A percentile compares a stretch with the other conserved stretches of the same genome.
These are phyloP conservation scores for Lenwebbia sp. DNA, from an alignment of 345 rosid genomes.

Conservation along the genomic window DNA sequence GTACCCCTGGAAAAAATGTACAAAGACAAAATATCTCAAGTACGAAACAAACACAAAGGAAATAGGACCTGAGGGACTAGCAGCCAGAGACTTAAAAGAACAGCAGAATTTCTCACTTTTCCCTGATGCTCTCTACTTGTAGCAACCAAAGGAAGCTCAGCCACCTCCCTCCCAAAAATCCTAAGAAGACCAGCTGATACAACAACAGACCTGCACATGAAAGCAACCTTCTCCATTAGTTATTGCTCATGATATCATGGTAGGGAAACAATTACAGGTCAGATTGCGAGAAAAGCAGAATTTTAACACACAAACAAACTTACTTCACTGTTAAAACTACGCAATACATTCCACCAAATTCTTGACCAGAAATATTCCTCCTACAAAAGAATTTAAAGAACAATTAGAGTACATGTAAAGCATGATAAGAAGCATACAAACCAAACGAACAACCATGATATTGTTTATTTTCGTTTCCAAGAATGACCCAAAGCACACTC, in stretches of 20 bases:
- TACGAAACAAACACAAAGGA: background rate
- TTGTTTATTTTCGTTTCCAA: background rate
- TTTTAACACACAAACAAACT: background rate
- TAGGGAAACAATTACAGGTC: background rate
- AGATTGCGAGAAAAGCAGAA: background rate
- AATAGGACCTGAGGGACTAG: background rate
- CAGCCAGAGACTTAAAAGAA: background rate
- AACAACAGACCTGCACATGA: constrained; percentile 51
- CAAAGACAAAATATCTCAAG: background rate
- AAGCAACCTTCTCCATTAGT: background rate
- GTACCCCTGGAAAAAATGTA: constrained; percentile 48
- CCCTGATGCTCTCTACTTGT: constrained; percentile 87
- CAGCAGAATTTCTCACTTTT: constrained; percentile 32
- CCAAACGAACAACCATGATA: background rate
- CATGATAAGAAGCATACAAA: background rate
- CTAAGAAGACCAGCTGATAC: constrained; percentile 96
- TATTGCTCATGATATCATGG: background rate
- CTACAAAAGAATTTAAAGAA: constrained; percentile 28
- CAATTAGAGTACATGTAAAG: constrained; percentile 1
- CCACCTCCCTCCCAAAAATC: constrained; percentile 81
- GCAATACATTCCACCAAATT: constrained; percentile 88
- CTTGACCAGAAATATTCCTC: constrained; percentile 97
- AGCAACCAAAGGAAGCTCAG: constrained; percentile 97
- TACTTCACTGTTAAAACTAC: constrained; percentile 75
- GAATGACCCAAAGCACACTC: background rate